Conservation (phyloP, 805 yeast species). For the Priceomyces medius region DNA sequence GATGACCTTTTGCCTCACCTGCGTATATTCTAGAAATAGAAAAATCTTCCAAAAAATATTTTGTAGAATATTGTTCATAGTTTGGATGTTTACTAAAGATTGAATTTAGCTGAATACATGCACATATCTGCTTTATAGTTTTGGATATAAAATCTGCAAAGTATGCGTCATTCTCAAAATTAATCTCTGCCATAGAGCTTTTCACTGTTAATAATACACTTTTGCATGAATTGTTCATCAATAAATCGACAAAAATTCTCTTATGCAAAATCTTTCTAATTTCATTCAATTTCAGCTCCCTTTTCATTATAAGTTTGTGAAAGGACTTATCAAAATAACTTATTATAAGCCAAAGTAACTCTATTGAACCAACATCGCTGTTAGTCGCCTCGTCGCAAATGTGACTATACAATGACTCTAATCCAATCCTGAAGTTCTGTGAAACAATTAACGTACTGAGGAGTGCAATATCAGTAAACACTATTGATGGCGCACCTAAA, state of each 20-base stretch:
- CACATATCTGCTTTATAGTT: conserved; percentile 4
- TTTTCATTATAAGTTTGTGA: conserved; percentile 8
- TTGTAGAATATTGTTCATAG: conserved; percentile 5
- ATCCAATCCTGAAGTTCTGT: conserved; percentile 16
- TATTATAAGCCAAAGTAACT: conserved; percentile 19
- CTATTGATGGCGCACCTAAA: neutral
- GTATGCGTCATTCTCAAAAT: conserved; percentile 5
- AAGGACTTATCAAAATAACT: conserved; percentile 17
- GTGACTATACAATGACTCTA: conserved; percentile 8
- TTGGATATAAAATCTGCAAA: conserved; percentile 6
- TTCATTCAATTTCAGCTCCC: conserved; percentile 7
- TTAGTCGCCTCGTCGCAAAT: neutral
- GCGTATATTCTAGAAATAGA: conserved; percentile 21
- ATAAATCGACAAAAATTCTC: conserved; percentile 8
- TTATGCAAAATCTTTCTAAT: conserved; percentile 9
- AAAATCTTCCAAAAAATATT: conserved; percentile 19
- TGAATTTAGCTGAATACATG: neutral
- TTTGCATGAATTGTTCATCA: conserved; percentile 5
- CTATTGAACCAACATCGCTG: conserved; percentile 5
- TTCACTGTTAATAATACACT: neutral
- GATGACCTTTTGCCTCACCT: conserved; percentile 19
- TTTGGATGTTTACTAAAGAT: neutral
- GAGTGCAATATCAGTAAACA: conserved; percentile 5
- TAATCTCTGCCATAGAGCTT: conserved; percentile 2
- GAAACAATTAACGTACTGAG: conserved; percentile 14